Evolutionary conservation across 345 rosid species (phyloP).

Genomic region (Pugionium cornutum): DNA sequence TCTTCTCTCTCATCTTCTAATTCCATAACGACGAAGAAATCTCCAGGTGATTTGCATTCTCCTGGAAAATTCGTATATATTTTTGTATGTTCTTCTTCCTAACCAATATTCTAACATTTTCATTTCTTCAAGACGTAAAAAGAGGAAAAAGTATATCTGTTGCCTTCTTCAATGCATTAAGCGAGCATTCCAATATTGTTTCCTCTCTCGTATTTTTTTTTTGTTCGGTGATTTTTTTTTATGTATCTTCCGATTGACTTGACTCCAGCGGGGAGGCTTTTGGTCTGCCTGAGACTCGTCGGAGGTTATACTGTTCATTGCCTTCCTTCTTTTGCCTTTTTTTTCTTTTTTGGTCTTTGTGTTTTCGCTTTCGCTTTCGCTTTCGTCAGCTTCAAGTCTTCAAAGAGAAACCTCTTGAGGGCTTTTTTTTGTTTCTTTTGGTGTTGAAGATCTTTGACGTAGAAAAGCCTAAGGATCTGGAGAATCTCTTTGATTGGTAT

Average conservation of each 20-base stretch:
- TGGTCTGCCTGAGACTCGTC: constrained; percentile 1
- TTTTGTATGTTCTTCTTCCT: constrained; percentile 42
- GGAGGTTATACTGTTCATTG: constrained; percentile 22
- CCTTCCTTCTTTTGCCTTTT: constrained; percentile 8
- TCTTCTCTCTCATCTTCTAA: constrained; percentile 32
- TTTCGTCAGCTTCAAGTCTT: constrained; percentile 36
- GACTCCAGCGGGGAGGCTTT: constrained; percentile 26
- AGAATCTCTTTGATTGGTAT: constrained; percentile 45
- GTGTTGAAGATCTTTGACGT: constrained; percentile 41
- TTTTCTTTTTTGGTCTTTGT: constrained; percentile 6
- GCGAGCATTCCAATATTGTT: constrained; percentile 42
- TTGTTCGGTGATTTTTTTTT: background rate
- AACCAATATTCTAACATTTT: constrained; percentile 36
- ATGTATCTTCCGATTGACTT: constrained; percentile 6
- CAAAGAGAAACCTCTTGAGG: constrained; percentile 31
- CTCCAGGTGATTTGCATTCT: constrained; percentile 40
- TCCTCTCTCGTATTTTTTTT: constrained; percentile 10
- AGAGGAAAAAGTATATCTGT: constrained; percentile 31
- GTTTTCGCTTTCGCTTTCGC: constrained; percentile 24
- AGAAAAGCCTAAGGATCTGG: constrained; percentile 45
- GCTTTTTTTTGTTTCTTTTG: constrained; percentile 13
- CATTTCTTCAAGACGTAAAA: constrained; percentile 21
- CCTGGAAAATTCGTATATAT: constrained; percentile 41
- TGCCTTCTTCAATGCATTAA: constrained; percentile 37
- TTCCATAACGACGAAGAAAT: constrained; percentile 9